phyloP scores from a whole-genome alignment of 2,329 filamentous ascomycete genomes.

The Fusarium albidum region DNA sequence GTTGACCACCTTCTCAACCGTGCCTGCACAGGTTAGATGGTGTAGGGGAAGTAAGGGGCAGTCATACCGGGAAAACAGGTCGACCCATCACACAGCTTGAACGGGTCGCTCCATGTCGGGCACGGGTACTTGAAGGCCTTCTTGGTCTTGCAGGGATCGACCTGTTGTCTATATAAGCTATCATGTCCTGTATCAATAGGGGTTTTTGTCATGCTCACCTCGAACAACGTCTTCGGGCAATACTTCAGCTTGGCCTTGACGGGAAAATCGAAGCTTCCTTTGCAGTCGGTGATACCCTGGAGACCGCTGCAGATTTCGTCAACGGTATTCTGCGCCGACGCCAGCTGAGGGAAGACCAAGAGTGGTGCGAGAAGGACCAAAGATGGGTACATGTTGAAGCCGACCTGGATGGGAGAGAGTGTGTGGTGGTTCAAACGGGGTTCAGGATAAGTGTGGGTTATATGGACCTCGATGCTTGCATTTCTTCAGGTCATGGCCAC shows the following conservation, averaged over 20 bases:
- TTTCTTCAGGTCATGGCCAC: no score
- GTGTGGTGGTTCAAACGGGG: no score
- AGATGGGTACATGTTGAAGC: background rate
- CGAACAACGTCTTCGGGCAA: background rate
- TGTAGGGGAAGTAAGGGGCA: no score
- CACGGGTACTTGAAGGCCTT: conserved; percentile 4
- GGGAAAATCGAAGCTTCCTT: background rate
- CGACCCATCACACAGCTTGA: background rate
- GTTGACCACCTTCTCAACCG: background rate
- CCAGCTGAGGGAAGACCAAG: conserved; percentile 1
- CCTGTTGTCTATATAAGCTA: background rate
- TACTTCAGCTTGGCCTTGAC: conserved; percentile 1
- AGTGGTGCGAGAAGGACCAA: background rate
- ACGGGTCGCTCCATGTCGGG: conserved; percentile 1
- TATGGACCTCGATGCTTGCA: no score
- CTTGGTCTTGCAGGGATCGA: conserved; percentile 8
- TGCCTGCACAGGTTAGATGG: conserved; percentile 2
- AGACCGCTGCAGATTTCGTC: background rate
- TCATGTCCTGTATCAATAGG: background rate
- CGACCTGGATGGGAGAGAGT: background rate
- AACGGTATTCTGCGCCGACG: background rate
- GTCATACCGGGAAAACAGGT: conserved; percentile 6
- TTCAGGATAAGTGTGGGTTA: no score
- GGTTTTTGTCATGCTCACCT: background rate
- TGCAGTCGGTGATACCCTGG: conserved; percentile 2